Conservation (phyloP, 2,329 filamentous ascomycete genomes). For the Ascochyta koolunga region DNA sequence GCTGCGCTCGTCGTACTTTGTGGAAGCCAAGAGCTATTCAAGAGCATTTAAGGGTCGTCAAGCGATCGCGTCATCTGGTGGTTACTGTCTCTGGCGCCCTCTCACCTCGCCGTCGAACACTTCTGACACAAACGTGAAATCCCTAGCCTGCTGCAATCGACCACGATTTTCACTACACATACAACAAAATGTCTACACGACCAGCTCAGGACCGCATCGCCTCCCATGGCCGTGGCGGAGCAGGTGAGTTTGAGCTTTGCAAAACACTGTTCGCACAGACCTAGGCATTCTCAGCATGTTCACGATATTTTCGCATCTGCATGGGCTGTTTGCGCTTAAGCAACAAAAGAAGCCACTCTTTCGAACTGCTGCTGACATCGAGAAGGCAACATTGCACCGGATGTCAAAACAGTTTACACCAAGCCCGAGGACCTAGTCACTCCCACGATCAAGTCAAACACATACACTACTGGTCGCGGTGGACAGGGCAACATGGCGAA, state of each 20-base stretch:
- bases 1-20: slow-evolving; percentile 17
- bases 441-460: slow-evolving; percentile 79
- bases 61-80: slow-evolving; percentile 15
- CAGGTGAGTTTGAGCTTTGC: slow-evolving; percentile 55
- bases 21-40: slow-evolving; percentile 18
- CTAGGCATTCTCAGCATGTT: neutral
- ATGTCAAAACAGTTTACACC: slow-evolving; percentile 41
- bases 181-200: slow-evolving; percentile 29
- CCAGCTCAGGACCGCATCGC: slow-evolving; percentile 38
- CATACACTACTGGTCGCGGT: slow-evolving; percentile 88
- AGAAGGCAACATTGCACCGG: slow-evolving; percentile 57
- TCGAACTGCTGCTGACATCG: slow-evolving; percentile 9
- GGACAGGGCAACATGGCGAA: slow-evolving; percentile 89
- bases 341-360: neutral
- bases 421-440: slow-evolving; percentile 71
- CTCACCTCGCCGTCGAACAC: neutral
- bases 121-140: slow-evolving; percentile 3
- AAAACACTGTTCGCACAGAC: neutral
- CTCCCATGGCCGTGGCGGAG: slow-evolving; percentile 79
- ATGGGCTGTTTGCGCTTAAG: neutral
- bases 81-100: slow-evolving; percentile 3
- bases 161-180: neutral
- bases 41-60: slow-evolving; percentile 15
- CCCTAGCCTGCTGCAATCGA: neutral
- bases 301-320: neutral